Evolutionary conservation across 805 yeast species (phyloP).

Genomic region (Saturnispora hagleri): DNA sequence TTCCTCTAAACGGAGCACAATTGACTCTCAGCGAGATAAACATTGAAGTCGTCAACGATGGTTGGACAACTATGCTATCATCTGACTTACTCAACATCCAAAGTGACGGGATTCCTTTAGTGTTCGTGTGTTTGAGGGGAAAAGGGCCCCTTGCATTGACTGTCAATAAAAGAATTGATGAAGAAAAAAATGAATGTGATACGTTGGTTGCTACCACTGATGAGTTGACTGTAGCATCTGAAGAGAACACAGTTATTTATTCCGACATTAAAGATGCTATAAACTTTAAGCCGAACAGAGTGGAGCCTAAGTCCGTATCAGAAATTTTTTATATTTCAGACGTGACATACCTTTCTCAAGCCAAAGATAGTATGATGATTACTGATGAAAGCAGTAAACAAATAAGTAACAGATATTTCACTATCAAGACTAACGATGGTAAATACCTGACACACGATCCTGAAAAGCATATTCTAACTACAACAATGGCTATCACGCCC

Average conservation of each 20-base stretch:
- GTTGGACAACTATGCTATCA: constrained; percentile 25
- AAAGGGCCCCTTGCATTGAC: not conserved
- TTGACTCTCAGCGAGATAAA: not conserved
- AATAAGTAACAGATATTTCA: constrained; percentile 4
- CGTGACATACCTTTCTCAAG: constrained; percentile 9
- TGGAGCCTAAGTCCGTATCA: constrained; percentile 20
- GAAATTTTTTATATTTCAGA: constrained; percentile 24
- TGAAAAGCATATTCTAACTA: constrained; percentile 11
- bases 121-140: not conserved
- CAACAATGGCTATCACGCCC: constrained; percentile 23
- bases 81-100: constrained; percentile 2
- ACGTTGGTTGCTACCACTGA: not conserved
- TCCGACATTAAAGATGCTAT: not conserved
- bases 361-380: constrained; percentile 7
- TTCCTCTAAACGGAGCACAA: not conserved
- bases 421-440: constrained; percentile 20
- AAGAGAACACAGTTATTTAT: not conserved
- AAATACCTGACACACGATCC: constrained; percentile 19
- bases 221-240: not conserved
- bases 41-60: constrained; percentile 7
- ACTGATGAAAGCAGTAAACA: not conserved
- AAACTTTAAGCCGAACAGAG: not conserved
- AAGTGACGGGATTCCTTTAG: not conserved
- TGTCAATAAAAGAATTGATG: not conserved
- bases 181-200: not conserved